Evolutionary conservation across 2,329 filamentous ascomycete species (phyloP), one percentile per base, ranked within the genome.

Genomic region (Cadophora malorum): DNA sequence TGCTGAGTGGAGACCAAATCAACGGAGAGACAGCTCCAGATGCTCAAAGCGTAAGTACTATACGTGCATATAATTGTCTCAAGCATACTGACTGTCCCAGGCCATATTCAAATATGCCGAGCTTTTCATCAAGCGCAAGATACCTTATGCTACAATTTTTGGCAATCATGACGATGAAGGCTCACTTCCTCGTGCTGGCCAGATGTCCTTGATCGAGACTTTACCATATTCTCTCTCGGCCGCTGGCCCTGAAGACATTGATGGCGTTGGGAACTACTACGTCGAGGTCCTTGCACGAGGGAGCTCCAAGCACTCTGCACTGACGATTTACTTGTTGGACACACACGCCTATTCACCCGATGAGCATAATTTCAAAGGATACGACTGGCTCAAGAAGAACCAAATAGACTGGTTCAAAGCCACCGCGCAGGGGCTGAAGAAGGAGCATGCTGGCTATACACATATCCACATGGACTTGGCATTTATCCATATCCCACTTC

Each of bases 401-500:
- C 96, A 99, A 79, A 97, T 97, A 68, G 88, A 92, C 66, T 99
- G 96, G 96, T 99, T 99, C 83, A 90, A 88, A 73, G 86, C 88
- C 71, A 97, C 92, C 0, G 90, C 92, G 0, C 83, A 90, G 67
- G 81, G 88, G 14, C 81, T 97, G 58, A 93, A 93, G 80, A 88
- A 90, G 75, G 88, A 88, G 69, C 94, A 97, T 78, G 86, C 87
- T 70, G 89, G 93, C 74, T 99, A 97, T 79, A 93, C 91, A 0
- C 92, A 96, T 76, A 91, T 94, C 63, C 96, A 98, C 78, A 92
- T 99, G 86, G 92, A 99, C 77, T 88, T 98, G 79, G 93, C 96
- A 0, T 99, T 99, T 78, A 96, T 99, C 70, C 96, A 99, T 78
- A 99, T 99, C 66, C 96, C 96, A 0, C 83, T 99, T 3, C 94